Evolutionary conservation across 495 filamentous ascomycete species (phyloP), one percentile per base, ranked within the genome.

Genomic region (Evernia prunastri): DNA sequence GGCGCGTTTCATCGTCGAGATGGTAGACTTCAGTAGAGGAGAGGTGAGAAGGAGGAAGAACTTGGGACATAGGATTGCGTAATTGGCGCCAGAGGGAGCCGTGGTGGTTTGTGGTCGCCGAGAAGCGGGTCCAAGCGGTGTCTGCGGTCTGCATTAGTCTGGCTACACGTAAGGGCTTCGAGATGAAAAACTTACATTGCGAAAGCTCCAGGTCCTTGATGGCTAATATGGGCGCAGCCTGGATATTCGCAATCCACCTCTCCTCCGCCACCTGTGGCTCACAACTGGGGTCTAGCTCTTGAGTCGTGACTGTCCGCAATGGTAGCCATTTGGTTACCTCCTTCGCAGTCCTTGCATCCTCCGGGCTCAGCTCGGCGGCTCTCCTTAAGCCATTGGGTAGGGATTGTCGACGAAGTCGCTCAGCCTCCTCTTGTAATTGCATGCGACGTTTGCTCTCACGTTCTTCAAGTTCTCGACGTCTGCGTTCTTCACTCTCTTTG

Each of bases 231-330:
- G 89, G 82, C 23, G 89, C 88, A 62, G 86, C 86, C 69, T 92
- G 82, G 53, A 87, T 86, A 66, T 91, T 92, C 36, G 89, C 83
- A 67, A 91, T 77, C 88, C 89, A 92, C 72, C 84, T 81, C 67
- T 92, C 89, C 31, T 79, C 74, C 10, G 77, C 76, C 47, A 77
- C 63, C 31, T 81, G 75, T 33, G 59, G 58, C 8, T 65, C 68
- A 69, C 77, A 82, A 27, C 62, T 63, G 37, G 78, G 74, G 42
- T 82, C 75, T 27, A 84, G 73, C 57, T 83, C 79, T 39, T 70
- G 64, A 15, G 78, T 81, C 51, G 75, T 74, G 17, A 77, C 81
- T 43, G 80, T 82, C 23, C 78, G 78, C 13, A 84, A 68, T 23
- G 82, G 82, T 68, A 83, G 75, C 66, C 80, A 84, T 59, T 79